phyloP scores from a whole-genome alignment of 2,329 filamentous ascomycete species.

The Microcera coccophila region DNA sequence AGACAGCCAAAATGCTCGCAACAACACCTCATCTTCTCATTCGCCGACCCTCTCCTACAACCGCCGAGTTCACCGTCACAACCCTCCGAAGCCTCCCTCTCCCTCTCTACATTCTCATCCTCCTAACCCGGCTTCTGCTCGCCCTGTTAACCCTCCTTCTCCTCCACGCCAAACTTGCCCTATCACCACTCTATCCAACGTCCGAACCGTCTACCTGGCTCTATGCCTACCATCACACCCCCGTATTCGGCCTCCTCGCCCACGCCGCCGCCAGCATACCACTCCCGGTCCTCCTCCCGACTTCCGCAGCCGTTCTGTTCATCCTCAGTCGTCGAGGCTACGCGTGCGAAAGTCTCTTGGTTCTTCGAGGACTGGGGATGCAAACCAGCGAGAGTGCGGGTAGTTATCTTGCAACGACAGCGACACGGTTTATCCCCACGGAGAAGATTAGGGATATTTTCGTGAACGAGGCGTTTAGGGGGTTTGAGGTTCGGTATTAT shows the following conservation, averaged over 20 bases:
- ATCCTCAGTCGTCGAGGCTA: conserved; percentile 45
- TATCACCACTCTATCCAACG: conserved; percentile 28
- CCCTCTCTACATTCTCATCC: conserved; percentile 42
- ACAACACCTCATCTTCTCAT: conserved; percentile 57
- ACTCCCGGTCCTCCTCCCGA: conserved; percentile 38
- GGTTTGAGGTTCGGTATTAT: conserved; percentile 88
- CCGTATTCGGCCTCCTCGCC: conserved; percentile 31
- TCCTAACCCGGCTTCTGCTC: conserved; percentile 44
- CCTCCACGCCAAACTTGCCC: conserved; percentile 47
- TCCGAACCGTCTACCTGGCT: conserved; percentile 12
- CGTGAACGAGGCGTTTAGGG: conserved; percentile 90
- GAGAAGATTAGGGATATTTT: conserved; percentile 89
- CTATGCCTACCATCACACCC: conserved; percentile 23
- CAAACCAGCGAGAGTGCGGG: conserved; percentile 68
- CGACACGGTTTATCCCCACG: conserved; percentile 72
- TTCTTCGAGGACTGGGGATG: conserved; percentile 83
- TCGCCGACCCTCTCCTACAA: conserved; percentile 75
- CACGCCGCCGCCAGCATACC: conserved; percentile 35
- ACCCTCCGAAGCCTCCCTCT: conserved; percentile 60
- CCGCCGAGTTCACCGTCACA: conserved; percentile 88
- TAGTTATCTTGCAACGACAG: conserved; percentile 55
- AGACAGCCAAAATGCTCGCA: conserved; percentile 52
- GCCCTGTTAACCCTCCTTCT: conserved; percentile 43
- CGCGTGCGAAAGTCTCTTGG: conserved; percentile 77
- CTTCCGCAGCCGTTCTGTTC: conserved; percentile 38